These are phyloP conservation scores for Phytophthora sansomeana DNA, from an alignment of 352 stramenopile genomes.

Conservation along the genomic window DNA sequence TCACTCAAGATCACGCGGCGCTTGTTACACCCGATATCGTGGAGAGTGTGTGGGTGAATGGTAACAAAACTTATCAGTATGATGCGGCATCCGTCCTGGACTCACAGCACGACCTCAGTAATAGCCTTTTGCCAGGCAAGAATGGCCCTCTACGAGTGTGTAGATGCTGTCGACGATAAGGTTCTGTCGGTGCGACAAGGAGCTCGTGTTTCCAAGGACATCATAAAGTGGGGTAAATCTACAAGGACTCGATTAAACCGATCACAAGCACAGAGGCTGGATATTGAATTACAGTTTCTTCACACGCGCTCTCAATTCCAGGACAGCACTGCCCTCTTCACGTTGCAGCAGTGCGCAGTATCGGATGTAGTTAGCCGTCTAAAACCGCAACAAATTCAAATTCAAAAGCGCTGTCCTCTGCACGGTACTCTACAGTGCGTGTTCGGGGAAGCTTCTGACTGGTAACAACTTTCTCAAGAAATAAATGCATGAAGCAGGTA, in stretches of 20 bases:
- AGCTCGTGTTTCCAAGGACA: too few species aligned
- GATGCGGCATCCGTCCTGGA: conserved; percentile 21
- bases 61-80: conserved; percentile 61
- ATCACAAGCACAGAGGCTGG: too few species aligned
- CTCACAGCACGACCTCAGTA: conserved; percentile 51
- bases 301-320: too few species aligned
- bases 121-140: conserved; percentile 73
- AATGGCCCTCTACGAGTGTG: conserved; percentile 75
- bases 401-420: too few species aligned
- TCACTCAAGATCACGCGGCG: conserved; percentile 48
- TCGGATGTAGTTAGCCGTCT: too few species aligned
- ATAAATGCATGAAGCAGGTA: not conserved
- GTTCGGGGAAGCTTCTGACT: not conserved
- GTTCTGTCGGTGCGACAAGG: too few species aligned
- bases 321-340: too few species aligned
- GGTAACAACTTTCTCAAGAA: not conserved
- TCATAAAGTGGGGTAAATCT: too few species aligned
- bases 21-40: conserved; percentile 64
- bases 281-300: too few species aligned
- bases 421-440: not conserved
- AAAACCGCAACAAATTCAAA: too few species aligned
- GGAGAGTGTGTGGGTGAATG: conserved; percentile 69
- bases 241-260: too few species aligned
- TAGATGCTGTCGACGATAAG: conserved; percentile 57
- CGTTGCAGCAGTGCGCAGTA: too few species aligned